A percentile compares a stretch with the other conserved stretches of the same genome.
Conservation (phyloP, 208 protist genomes). For the Herpetomonas tarakana region DNA sequence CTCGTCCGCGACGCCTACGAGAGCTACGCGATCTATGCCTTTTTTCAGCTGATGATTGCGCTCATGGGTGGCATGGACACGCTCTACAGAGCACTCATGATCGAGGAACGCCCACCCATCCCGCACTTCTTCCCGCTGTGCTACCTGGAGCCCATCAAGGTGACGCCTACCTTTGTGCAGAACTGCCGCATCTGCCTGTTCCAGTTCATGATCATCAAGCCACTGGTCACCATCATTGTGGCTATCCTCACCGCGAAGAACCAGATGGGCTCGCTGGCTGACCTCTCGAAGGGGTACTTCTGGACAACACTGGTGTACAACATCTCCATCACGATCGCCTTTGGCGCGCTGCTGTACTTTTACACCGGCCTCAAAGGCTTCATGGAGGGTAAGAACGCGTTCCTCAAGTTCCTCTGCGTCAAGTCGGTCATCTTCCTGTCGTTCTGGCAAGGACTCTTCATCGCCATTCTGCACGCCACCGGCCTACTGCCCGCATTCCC, state of each 20-base stretch:
- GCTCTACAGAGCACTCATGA: constrained; percentile 80
- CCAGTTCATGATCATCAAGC: constrained; percentile 93
- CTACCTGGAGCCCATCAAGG: constrained; percentile 77
- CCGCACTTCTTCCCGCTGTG: constrained; percentile 82
- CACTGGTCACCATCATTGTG: constrained; percentile 75
- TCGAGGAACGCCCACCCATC: constrained; percentile 74
- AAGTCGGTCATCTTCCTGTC: constrained; percentile 92
- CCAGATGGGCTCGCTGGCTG: constrained; percentile 66
- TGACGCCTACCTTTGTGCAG: constrained; percentile 82
- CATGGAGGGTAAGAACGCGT: constrained; percentile 85
- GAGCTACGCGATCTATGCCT: constrained; percentile 94
- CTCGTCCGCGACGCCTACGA: constrained; percentile 91
- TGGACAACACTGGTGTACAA: constrained; percentile 92
- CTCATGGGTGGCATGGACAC: constrained; percentile 90
- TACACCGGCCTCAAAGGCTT: constrained; percentile 85
- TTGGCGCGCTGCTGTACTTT: constrained; percentile 91
- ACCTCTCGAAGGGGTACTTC: constrained; percentile 82
- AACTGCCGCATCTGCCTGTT: constrained; percentile 87
- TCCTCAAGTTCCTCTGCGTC: constrained; percentile 92
- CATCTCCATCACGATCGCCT: constrained; percentile 91
- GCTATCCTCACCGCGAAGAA: constrained; percentile 74
- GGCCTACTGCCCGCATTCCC: constrained; percentile 63
- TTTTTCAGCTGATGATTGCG: constrained; percentile 92
- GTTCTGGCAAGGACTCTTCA: constrained; percentile 91
- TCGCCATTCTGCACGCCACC: constrained; percentile 71